Evolutionary conservation across 345 rosid species (phyloP), one percentile per base, ranked within the genome.

Genomic region (Bruguiera gymnorhiza): DNA sequence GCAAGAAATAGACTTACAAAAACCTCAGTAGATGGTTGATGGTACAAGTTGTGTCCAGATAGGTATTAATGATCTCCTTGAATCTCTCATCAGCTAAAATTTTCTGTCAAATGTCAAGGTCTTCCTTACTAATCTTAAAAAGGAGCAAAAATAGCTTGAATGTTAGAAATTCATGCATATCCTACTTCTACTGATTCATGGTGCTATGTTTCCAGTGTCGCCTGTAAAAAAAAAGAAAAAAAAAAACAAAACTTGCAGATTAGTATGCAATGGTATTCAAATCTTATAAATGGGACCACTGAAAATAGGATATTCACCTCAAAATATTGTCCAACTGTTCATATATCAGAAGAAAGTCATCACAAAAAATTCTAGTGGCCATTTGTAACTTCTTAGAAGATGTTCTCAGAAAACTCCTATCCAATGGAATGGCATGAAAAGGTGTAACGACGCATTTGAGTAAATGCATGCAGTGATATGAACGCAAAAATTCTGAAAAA

Each of bases 41-140:
- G 9, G 92, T 82, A 65, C 87, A 86, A 79, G 75, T 76, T 60
- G 78, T 79, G 70, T 84, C 67, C 72, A 82, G 66, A 75, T 63
- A 87, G 59, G 78, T 75, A 60, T 50, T 19, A 34, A 89, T 67
- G 67, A 88, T 81, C 64, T 84, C 93, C 83, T 85, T 83, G 74
- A 92, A 92, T 84, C 85, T 84, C 53, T 69, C 73, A 69, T 94
- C 97, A 67, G 83, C 84, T 74, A 87, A 76, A 61, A 86, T 78
- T 71, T 65, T 82, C 97, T 94, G 82, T 67, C 43, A 71, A 65
- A 70, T 59, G 80, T 84, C 70, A 83, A 84, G 87, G 80, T 65
- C 63, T 64, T 66, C 70, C 29, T 62, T 23, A 52, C 10, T 24
- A 8, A 30, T 34, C 26, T 21, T 53, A 50, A 53, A 10, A 30